Conservation (phyloP, 345 rosid genomes). For the Capsella bursapastoris region DNA sequence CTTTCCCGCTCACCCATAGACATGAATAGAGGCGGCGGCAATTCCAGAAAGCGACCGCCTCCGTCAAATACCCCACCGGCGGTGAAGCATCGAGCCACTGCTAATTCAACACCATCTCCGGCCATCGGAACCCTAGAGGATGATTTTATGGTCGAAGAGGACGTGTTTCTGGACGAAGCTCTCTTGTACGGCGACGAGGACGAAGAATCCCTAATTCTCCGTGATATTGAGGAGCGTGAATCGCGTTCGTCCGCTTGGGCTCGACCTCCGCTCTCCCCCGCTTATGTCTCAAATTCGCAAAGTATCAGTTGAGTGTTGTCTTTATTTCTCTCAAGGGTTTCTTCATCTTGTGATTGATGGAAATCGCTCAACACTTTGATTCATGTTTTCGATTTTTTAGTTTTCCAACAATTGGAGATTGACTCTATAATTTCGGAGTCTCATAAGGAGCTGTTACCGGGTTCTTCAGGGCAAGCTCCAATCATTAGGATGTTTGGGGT, state of each 20-base stretch:
- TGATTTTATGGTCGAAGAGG: conserved; percentile 84
- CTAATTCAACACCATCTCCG: conserved; percentile 46
- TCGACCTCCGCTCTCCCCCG: conserved; percentile 72
- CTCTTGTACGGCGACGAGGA: conserved; percentile 58
- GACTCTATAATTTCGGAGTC: conserved; percentile 77
- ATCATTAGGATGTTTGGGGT: conserved; percentile 88
- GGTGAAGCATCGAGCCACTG: conserved; percentile 56
- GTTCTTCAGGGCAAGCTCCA: conserved; percentile 81
- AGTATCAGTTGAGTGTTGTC: conserved; percentile 54
- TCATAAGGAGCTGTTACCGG: conserved; percentile 60
- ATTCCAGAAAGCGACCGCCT: conserved; percentile 68
- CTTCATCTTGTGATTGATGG: conserved; percentile 20
- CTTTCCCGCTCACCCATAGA: conserved; percentile 22
- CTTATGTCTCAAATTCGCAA: conserved; percentile 58
- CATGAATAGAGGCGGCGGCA: conserved; percentile 56
- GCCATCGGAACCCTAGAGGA: conserved; percentile 53
- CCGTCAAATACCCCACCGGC: conserved; percentile 54
- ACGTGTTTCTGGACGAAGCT: conserved; percentile 80
- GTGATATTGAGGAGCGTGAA: conserved; percentile 75
- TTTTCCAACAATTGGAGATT: conserved; percentile 94
- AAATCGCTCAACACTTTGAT: not conserved
- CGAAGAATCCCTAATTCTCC: conserved; percentile 74
- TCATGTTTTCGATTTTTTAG: conserved; percentile 41
- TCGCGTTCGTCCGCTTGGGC: conserved; percentile 72
- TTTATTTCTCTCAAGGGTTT: conserved; percentile 12